Percentiles rank a stretch among this genome's conserved stretches.
Conservation (phyloP, 352 stramenopile species). For the Globisporangium middletonii region DNA sequence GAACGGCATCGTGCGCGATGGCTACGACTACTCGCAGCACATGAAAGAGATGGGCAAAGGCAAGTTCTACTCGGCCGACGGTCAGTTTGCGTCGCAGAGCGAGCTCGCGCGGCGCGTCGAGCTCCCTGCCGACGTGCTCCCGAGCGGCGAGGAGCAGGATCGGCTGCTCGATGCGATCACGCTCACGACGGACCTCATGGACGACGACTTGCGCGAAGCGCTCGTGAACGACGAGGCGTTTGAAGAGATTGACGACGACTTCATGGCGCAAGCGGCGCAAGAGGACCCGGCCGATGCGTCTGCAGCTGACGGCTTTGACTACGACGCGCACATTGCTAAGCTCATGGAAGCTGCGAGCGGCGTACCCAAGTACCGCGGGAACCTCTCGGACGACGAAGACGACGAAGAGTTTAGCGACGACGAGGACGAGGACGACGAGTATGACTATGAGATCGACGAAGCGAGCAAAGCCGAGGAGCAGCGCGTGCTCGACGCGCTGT, state of each 20-base stretch:
- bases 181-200: conserved; percentile 83
- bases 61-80: conserved; percentile 73
- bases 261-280: conserved; percentile 73
- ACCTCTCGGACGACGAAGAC: conserved; percentile 63
- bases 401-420: conserved; percentile 60
- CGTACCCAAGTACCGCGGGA: conserved; percentile 55
- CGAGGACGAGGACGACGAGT: conserved; percentile 48
- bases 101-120: conserved; percentile 57
- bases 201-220: conserved; percentile 77
- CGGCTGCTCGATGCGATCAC: conserved; percentile 82
- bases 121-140: conserved; percentile 60
- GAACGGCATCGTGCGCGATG: conserved; percentile 86
- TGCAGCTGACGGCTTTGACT: conserved; percentile 78
- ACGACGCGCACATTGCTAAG: conserved; percentile 91
- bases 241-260: conserved; percentile 90
- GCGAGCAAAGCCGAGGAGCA: conserved; percentile 67
- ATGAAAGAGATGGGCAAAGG: conserved; percentile 88
- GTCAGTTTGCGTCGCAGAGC: conserved; percentile 56
- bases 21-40: conserved; percentile 92
- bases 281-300: conserved; percentile 25
- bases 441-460: conserved; percentile 30
- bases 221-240: conserved; percentile 81
- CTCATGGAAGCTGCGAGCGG: conserved; percentile 86
- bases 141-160: conserved; percentile 61
- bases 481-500: conserved; percentile 83